Base-by-base conservation (phyloP, 345 rosid genomes). In the Melastoma malabathricum region DNA sequence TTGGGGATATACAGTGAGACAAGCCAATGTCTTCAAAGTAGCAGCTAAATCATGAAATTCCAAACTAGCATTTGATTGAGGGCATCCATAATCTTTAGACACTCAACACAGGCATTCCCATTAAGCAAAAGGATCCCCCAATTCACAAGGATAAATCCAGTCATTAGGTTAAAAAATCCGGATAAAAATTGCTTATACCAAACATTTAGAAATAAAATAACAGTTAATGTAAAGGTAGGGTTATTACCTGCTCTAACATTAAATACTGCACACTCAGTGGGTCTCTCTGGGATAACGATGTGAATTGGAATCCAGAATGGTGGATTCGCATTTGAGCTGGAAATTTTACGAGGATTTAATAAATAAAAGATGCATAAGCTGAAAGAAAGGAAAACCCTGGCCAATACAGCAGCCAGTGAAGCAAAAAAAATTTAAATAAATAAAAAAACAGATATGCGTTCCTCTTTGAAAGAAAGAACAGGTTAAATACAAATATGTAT, bases 301-400 rank as follows among this genome's bases (percentile, higher is more conserved):
- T 92, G 97, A 62, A 92, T 82, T 34, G 98, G 98, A 56, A 92
- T 92, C 98, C 98, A 92, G 69, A 92, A 92, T 13, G 98, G 97
- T 41, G 94, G 68, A 58, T 77, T 92, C 13, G 97, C 83, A 63
- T 61, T 83, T 18, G 98, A 92, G 72, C 98, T 92, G 57, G 65
- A 77, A 47, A 52, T 10, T 48, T 31, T 48, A 27, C 31, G 57
- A 31, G 2, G 12, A 23, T 61, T 4, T 13, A 51, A 46, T 48
- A 55, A 57, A 15, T 27, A 23, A 23, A 50, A 31, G 31, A 27
- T 27, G 6, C 31, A 27, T 27, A 27, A 27, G 31, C 31, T 27
- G 31, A 27, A 27, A 27, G 4, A 27, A 27, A 2, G 31, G 31
- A 27, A 27, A 27, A 27, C 6, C 43, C n/a, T 50, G 19, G 18